phyloP scores from a whole-genome alignment of 768 basidiomycete genomes.

The Clavaria fumosa region DNA sequence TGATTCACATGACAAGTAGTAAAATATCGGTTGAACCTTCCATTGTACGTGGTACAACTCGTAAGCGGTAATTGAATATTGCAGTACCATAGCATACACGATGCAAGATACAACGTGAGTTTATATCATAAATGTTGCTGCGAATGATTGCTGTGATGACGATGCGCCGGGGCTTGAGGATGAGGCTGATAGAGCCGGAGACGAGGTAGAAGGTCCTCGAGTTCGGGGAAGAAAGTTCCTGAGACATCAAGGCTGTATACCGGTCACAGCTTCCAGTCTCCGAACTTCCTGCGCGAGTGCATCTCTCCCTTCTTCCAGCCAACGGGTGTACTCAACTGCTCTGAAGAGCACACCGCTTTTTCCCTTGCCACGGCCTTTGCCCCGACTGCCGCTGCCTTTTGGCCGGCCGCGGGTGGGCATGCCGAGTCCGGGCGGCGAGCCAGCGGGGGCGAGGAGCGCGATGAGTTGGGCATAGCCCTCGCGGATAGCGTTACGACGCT shows the following conservation, averaged over 20 bases:
- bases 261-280: slow-evolving; percentile 51
- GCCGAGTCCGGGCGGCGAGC: slow-evolving; percentile 45
- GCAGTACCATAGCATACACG: too few species aligned
- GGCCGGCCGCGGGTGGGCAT: slow-evolving; percentile 70
- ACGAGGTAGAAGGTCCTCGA: too few species aligned
- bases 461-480: slow-evolving; percentile 83
- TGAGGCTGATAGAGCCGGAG: too few species aligned
- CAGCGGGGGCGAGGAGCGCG: slow-evolving; percentile 64
- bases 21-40: too few species aligned
- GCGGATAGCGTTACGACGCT: slow-evolving; percentile 81
- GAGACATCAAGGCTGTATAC: slow-evolving; percentile 24
- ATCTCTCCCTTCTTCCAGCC: slow-evolving; percentile 73
- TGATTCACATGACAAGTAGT: too few species aligned
- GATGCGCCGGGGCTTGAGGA: too few species aligned
- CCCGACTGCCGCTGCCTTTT: slow-evolving; percentile 58
- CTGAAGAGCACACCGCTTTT: slow-evolving; percentile 84
- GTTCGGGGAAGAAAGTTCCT: too few species aligned
- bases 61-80: too few species aligned
- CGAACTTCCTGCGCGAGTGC: slow-evolving; percentile 54
- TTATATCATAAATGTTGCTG: too few species aligned
- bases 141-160: too few species aligned
- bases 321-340: slow-evolving; percentile 71
- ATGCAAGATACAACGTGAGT: too few species aligned
- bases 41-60: too few species aligned
- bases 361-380: slow-evolving; percentile 60